Evolutionary conservation across 2,329 filamentous ascomycete genomes (phyloP), one percentile per base, ranked within the genome.

Genomic region (Eurotiales sp.): DNA sequence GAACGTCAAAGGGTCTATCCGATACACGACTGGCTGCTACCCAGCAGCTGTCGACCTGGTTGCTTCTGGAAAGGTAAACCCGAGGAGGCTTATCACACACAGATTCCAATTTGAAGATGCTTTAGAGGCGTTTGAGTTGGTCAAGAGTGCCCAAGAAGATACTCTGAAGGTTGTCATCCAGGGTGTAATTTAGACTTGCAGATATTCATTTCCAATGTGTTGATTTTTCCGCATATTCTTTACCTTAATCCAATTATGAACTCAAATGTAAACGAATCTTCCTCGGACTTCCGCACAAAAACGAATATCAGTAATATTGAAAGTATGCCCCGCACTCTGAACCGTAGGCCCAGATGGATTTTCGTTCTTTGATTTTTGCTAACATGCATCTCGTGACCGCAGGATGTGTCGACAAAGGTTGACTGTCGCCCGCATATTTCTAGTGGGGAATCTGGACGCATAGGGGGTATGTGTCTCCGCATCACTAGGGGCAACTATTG

Each of bases 11-110:
- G 79, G 78, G 1, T 77, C 72, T 0, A 78, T 81, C 46, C 68
- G 77, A 2, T 82, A 81, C 53, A 72, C 68, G 3, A 64, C 71
- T 0, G 77, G 78, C 0, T 76, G 73, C 55, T 81, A 79, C 58
- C 71, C 75, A 0, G 58, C 68, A 4, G 78, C 78, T 0, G 65
- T 82, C 0, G 66, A 76, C 36, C 62, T 82, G 6, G 67, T 81
- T n/a, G 69, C 73, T 0, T 71, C 65, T n/a, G 74, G 76, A 1
- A 77, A 76, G 53, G 62, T 59, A 32, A 55, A 64, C 46, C 66
- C 69, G 2, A 71, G 72, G 58, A 58, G 59, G 4, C 54, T 73
- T 19, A 68, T 75, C 30, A 75, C 68, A 0, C 64, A 73, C 51
- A 61, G 67, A 2, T 73, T 64, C 59, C 65, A 64, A 21, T 76